Conservation (phyloP, 352 stramenopile species). For the Albugo candida region DNA sequence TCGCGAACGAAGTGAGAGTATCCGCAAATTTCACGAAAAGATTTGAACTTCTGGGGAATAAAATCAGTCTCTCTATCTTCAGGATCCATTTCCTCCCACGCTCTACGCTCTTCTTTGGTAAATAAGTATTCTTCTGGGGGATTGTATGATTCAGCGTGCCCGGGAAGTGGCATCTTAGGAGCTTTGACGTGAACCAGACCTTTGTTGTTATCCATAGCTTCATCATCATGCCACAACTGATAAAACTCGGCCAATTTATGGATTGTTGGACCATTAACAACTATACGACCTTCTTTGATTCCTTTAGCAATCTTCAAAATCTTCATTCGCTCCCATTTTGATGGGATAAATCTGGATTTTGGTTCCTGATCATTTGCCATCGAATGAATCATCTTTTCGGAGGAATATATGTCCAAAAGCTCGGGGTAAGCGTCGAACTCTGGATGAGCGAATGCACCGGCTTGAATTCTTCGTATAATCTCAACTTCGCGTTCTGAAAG, state of each 20-base stretch:
- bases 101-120: constrained; percentile 88
- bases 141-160: constrained; percentile 98
- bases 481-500: constrained; percentile 94
- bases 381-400: constrained; percentile 75
- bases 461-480: constrained; percentile 94
- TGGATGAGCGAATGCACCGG: constrained; percentile 77
- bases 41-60: constrained; percentile 94
- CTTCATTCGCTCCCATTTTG: constrained; percentile 96
- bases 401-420: constrained; percentile 79
- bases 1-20: constrained; percentile 96
- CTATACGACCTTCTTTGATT: constrained; percentile 92
- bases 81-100: constrained; percentile 89
- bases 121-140: constrained; percentile 98
- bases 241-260: constrained; percentile 14
- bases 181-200: constrained; percentile 92
- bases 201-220: constrained; percentile 76
- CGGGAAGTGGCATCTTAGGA: constrained; percentile 93
- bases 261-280: constrained; percentile 42
- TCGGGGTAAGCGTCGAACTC: constrained; percentile 85
- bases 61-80: constrained; percentile 94
- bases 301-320: constrained; percentile 93
- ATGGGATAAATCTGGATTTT: constrained; percentile 90
- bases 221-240: constrained; percentile 85
- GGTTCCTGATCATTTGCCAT: constrained; percentile 76
- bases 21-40: constrained; percentile 88